Base-by-base conservation (phyloP, 495 filamentous ascomycete species). In the Cercophora scortea region DNA sequence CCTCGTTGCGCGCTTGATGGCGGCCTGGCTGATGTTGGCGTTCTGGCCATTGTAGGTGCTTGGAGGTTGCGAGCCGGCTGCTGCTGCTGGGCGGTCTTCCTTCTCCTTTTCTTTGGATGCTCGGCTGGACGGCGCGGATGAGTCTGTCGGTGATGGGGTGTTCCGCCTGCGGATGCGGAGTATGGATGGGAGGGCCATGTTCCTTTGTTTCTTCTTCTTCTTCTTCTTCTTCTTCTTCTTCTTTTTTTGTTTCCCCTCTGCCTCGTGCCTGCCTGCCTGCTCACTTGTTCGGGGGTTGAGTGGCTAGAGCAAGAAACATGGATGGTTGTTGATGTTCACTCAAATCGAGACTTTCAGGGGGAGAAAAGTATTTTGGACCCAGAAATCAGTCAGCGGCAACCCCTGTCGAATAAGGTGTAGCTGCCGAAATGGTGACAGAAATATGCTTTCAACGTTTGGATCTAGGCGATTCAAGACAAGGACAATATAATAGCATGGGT, bases 1-100 rank as follows among this genome's bases (percentile, higher is more conserved):
- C 41, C 64, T 71, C 2, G 85, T 87, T 41, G 75, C 82, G 39
- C 66, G 66, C 59, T 79, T 81, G 53, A 78, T 46, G 35, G 18
- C 17, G 38, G 17, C 38, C 32, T 51, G 32, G 36, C 35, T 42
- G 39, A 44, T 16, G 36, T n/a, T 38, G 36, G 36, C 39, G 15
- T 42, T 25, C 10, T 33, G 25, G 25, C 2, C 25, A 25, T 25
- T 25, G 25, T 25, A 25, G 25, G 25, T 25, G 18, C 47, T 43
- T 46, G 15, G 4, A 51, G 33, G 18, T 40, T 3, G 45, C 25
- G 25, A 38, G 32, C 32, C 10, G 45, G 35, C 32, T 32, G 35
- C 19, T 32, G 17, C 5, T 32, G 17, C 13, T 8, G 40, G 47
- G 39, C 10, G 43, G n/a, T n/a, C n/a, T n/a, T n/a, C n/a, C 35